phyloP scores from a whole-genome alignment of 2,329 filamentous ascomycete genomes.

The Calycina marina region DNA sequence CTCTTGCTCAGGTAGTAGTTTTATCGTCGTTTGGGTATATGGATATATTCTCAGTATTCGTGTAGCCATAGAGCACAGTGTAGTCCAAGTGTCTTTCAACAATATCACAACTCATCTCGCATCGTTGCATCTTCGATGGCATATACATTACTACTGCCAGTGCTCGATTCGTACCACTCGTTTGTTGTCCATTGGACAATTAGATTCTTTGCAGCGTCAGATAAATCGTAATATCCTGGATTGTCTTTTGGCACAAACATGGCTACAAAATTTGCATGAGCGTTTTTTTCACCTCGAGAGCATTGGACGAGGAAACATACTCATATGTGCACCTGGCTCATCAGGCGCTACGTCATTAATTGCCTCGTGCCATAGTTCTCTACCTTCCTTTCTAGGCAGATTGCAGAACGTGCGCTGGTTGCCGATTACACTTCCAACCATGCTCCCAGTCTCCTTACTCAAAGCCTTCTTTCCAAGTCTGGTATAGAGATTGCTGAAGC shows the following conservation, averaged over 20 bases:
- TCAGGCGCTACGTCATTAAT: conserved; percentile 59
- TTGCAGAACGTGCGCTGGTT: conserved; percentile 80
- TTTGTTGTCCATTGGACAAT: conserved; percentile 50
- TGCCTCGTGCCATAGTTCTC: conserved; percentile 49
- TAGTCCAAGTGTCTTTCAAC: no score
- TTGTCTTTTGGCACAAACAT: conserved; percentile 66
- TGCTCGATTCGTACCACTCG: conserved; percentile 50
- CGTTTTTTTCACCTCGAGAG: conserved; percentile 1
- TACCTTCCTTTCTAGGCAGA: conserved; percentile 44
- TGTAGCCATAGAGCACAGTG: no score
- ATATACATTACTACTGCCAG: conserved; percentile 7
- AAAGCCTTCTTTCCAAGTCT: conserved; percentile 57
- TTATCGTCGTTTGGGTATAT: no score
- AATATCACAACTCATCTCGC: background rate
- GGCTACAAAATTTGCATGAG: conserved; percentile 24
- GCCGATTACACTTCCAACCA: conserved; percentile 46
- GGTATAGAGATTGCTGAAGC: conserved; percentile 80
- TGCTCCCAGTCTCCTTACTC: conserved; percentile 30
- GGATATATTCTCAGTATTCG: no score
- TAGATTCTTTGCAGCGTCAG: conserved; percentile 48
- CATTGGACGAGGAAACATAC: conserved; percentile 30
- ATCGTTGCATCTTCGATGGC: conserved; percentile 3
- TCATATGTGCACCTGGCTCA: conserved; percentile 69
- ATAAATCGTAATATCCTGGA: conserved; percentile 54
- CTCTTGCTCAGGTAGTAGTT: no score